Percentiles rank a stretch among this genome's conserved stretches.
Conservation (phyloP, 2,329 filamentous ascomycete genomes). For the Fusarium sp. region DNA sequence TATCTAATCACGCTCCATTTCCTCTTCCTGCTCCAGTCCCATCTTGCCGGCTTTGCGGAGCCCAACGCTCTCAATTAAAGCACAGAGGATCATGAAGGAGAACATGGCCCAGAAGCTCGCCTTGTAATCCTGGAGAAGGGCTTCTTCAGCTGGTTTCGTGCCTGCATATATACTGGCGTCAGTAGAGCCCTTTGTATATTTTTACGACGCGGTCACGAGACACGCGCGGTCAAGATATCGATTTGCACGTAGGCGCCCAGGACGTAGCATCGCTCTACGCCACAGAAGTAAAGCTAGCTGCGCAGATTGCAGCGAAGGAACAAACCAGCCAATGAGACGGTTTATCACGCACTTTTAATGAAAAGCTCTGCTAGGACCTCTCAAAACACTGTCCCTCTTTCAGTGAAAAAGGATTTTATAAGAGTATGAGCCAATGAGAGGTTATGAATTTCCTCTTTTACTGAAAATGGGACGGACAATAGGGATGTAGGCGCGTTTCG, state of each 20-base stretch:
- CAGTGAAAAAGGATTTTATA: neutral
- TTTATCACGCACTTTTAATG: neutral
- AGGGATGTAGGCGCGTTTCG: neutral
- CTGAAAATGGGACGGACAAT: neutral
- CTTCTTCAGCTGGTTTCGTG: no score
- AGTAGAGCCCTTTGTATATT: no score
- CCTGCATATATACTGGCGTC: no score
- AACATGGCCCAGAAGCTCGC: no score
- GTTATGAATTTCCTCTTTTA: neutral
- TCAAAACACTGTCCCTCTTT: neutral
- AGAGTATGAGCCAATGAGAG: neutral
- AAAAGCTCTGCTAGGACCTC: neutral
- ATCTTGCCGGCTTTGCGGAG: no score
- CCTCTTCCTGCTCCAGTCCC: no score
- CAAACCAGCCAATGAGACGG: neutral
- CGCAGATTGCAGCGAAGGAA: neutral
- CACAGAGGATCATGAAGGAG: no score
- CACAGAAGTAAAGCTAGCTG: neutral
- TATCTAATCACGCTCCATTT: no score
- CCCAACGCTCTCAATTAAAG: no score
- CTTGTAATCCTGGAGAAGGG: no score
- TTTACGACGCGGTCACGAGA: no score
- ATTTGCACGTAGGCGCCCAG: neutral
- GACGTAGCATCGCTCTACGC: neutral
- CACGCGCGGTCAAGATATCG: neutral